A percentile compares a stretch with the other conserved stretches of the same genome.
These are phyloP conservation scores for Phytopythium delawarense DNA, from an alignment of 352 stramenopile species.

Conservation along the genomic window DNA sequence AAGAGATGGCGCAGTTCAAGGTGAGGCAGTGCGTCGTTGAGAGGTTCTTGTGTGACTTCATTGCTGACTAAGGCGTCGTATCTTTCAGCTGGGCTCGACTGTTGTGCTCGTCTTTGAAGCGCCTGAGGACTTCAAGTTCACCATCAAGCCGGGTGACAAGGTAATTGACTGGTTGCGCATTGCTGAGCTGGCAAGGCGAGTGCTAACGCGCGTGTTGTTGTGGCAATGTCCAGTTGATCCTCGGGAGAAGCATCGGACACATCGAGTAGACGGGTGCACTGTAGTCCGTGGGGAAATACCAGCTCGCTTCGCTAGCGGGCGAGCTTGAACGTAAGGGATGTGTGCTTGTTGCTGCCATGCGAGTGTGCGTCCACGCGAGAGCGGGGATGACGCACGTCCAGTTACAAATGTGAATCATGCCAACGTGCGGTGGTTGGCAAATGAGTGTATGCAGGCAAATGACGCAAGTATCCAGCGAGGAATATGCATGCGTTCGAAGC, in stretches of 20 bases:
- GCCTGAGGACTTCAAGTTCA: slow-evolving; percentile 71
- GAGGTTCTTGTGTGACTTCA: slow-evolving; percentile 2
- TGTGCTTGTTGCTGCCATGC: background rate
- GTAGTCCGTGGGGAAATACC: slow-evolving; percentile 1
- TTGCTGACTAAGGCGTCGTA: background rate
- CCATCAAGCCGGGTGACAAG: slow-evolving; percentile 68
- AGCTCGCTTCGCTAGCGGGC: background rate
- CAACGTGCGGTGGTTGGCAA: too few species aligned
- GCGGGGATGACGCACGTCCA: too few species aligned
- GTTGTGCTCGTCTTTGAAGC: slow-evolving; percentile 86
- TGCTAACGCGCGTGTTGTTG: background rate
- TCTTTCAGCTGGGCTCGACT: slow-evolving; percentile 65
- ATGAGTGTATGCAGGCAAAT: too few species aligned
- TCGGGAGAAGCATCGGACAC: slow-evolving; percentile 40
- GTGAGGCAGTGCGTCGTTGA: slow-evolving; percentile 14
- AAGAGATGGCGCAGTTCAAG: slow-evolving; percentile 82
- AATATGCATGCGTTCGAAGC: too few species aligned
- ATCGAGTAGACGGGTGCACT: slow-evolving; percentile 8
- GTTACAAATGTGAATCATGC: too few species aligned
- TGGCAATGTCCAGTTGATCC: slow-evolving; percentile 17
- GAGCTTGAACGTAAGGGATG: background rate
- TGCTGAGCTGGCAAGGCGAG: too few species aligned
- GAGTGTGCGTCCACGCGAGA: too few species aligned
- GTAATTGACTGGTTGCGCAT: slow-evolving; percentile 14
- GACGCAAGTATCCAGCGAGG: too few species aligned